These are phyloP conservation scores for Breynia disticha DNA, from an alignment of 441 rosid genomes.

Conservation along the genomic window DNA sequence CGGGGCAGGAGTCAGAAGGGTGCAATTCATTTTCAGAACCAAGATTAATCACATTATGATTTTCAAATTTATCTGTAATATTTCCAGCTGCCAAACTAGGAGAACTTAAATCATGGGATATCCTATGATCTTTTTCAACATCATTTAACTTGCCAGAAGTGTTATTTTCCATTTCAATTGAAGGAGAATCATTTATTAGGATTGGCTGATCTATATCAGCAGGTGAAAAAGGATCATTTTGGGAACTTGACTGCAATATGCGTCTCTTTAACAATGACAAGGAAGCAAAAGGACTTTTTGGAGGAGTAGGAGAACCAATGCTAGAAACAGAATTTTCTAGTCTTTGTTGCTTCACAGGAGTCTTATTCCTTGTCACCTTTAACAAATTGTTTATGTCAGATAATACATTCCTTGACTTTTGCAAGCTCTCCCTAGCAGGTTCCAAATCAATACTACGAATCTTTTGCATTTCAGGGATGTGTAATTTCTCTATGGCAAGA, in stretches of 20 bases:
- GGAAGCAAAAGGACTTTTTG: constrained; percentile 37
- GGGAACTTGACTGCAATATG: constrained; percentile 23
- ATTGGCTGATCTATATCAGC: constrained; percentile 22
- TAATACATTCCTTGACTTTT: constrained; percentile 35
- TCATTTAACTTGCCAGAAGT: constrained; percentile 14
- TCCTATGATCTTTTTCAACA: constrained; percentile 25
- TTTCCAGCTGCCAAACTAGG: constrained; percentile 16
- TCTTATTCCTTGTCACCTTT: constrained; percentile 25
- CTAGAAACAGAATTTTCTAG: constrained; percentile 16
- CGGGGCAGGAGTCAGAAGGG: constrained; percentile 13
- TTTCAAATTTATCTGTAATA: constrained; percentile 17
- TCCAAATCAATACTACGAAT: constrained; percentile 36
- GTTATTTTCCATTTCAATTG: constrained; percentile 20
- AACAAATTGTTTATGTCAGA: constrained; percentile 45
- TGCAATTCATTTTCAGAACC: constrained; percentile 14
- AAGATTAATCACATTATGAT: constrained; percentile 14
- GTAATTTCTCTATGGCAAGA: constrained; percentile 29
- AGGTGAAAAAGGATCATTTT: constrained; percentile 32
- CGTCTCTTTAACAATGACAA: constrained; percentile 31
- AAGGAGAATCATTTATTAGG: constrained; percentile 15
- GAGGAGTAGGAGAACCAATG: constrained; percentile 32
- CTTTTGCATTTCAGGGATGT: constrained; percentile 51
- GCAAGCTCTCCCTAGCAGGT: constrained; percentile 26
- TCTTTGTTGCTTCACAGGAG: constrained; percentile 17
- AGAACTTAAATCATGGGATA: constrained; percentile 14